phyloP scores from a whole-genome alignment of 73 alveolate species.

The Paramecium caudatum region DNA sequence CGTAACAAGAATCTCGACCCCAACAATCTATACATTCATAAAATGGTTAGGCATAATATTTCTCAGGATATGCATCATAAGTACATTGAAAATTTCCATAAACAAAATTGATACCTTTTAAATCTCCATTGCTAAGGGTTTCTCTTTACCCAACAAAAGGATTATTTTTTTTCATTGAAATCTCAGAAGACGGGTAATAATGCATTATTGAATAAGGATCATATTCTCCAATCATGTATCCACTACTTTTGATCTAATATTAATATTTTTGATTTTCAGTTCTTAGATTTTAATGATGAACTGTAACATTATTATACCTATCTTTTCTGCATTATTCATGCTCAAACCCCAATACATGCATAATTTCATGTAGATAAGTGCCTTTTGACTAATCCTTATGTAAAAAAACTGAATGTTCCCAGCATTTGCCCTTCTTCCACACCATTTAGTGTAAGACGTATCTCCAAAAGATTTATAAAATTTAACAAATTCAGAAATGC shows the following conservation, averaged over 20 bases:
- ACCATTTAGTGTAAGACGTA: not conserved
- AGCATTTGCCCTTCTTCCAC: not conserved
- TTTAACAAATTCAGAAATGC: not conserved
- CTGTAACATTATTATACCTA: constrained; percentile 33
- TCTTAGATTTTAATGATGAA: not conserved
- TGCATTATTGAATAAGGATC: constrained; percentile 67
- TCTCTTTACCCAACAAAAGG: constrained; percentile 26
- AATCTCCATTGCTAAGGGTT: not conserved
- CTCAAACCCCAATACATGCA: constrained; percentile 56
- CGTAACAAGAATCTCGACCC: constrained; percentile 46
- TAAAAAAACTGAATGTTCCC: not conserved
- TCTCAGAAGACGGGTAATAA: not conserved
- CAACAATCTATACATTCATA: constrained; percentile 64
- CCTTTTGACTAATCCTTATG: not conserved
- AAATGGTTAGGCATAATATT: not conserved
- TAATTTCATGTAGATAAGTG: constrained; percentile 46
- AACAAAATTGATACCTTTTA: not conserved
- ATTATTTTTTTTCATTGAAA: not conserved
- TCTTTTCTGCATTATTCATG: constrained; percentile 66
- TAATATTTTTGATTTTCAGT: not conserved
- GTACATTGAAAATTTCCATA: not conserved
- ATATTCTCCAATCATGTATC: constrained; percentile 26
- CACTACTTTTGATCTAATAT: constrained; percentile 12
- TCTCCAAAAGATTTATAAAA: not conserved
- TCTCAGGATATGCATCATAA: not conserved